phyloP scores from a whole-genome alignment of 129 eudicot genomes.

The Sambucus nigra region DNA sequence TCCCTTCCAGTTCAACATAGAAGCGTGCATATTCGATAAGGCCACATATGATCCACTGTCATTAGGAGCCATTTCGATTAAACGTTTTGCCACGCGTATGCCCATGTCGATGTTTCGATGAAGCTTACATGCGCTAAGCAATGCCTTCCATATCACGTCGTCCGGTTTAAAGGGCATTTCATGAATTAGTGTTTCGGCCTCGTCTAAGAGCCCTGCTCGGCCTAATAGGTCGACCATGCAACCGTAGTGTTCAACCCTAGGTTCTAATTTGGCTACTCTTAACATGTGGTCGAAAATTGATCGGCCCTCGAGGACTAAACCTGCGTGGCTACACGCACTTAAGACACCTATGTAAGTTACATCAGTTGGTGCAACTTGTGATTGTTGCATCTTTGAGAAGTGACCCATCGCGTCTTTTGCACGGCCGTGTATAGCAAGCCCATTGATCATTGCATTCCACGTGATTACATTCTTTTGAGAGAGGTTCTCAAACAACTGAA shows the following conservation, averaged over 20 bases:
- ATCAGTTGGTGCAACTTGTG: conserved; percentile 28
- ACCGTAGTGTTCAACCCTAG: conserved; percentile 45
- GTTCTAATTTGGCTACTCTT: conserved; percentile 23
- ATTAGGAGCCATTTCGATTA: conserved; percentile 27
- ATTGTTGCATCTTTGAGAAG: conserved; percentile 28
- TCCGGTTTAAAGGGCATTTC: conserved; percentile 35
- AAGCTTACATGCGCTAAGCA: conserved; percentile 51
- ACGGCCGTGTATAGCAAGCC: conserved; percentile 45
- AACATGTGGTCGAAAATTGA: conserved; percentile 35
- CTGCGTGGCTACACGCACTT: conserved; percentile 51
- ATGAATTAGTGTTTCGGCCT: conserved; percentile 35
- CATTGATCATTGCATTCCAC: conserved; percentile 49
- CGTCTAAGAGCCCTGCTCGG: conserved; percentile 39
- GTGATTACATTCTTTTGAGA: conserved; percentile 34
- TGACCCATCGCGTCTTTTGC: conserved; percentile 27
- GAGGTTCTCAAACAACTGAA: conserved; percentile 32
- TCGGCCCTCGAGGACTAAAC: conserved; percentile 42
- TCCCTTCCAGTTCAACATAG: conserved; percentile 33
- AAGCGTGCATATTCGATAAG: conserved; percentile 47
- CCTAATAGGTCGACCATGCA: conserved; percentile 63
- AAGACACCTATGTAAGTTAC: conserved; percentile 37
- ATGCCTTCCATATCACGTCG: conserved; percentile 45
- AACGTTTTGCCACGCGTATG: conserved; percentile 24
- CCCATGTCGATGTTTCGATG: conserved; percentile 43
- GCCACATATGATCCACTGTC: conserved; percentile 53